Evolutionary conservation across 2,329 filamentous ascomycete genomes (phyloP), one percentile per base, ranked within the genome.

Genomic region (Xylaria hypoxylon): DNA sequence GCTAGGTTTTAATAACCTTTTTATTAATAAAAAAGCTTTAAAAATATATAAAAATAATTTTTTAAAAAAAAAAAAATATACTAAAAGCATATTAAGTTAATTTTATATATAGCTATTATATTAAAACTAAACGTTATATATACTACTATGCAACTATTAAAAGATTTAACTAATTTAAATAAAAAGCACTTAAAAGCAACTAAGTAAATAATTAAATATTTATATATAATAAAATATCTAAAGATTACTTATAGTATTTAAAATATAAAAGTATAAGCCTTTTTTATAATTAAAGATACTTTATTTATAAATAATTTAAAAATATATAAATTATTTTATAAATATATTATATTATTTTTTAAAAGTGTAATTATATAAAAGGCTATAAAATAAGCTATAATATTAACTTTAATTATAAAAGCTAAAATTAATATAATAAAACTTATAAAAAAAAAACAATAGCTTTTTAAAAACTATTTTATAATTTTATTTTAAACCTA

Each of bases 271-370:
- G 7, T 19, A 44, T 44, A 44, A 44, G n/a, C n/a, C 17, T n/a
- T 44, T 44, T 44, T 44, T 6, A 44, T 44, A 6, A 2, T 7
- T 19, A 44, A 44, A 44, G 19, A 48, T 26, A 17, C 8, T 3
- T 48, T 48, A 13, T 48, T 48, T 48, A 6, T 10, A 24, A n/a
- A n/a, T n/a, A n/a, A n/a, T n/a, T n/a, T n/a, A n/a, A n/a, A n/a
- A n/a, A n/a, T n/a, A n/a, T n/a, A n/a, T n/a, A n/a, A 48, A 48
- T 48, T 26, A 48, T 48, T 48, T 1, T 26, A 48, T 26, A 48
- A n/a, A 3, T 48, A 48, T 48, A 48, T 48, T 26, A 26, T 48
- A 15, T 48, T 15, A 3, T 15, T 48, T 2, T 48, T 26, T 48
- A 48, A 26, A 15, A 26, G 15, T 11, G 22, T 19, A 10, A 48